Evolutionary conservation across 768 basidiomycete genomes (phyloP).

Genomic region (Termitomyces sp.): DNA sequence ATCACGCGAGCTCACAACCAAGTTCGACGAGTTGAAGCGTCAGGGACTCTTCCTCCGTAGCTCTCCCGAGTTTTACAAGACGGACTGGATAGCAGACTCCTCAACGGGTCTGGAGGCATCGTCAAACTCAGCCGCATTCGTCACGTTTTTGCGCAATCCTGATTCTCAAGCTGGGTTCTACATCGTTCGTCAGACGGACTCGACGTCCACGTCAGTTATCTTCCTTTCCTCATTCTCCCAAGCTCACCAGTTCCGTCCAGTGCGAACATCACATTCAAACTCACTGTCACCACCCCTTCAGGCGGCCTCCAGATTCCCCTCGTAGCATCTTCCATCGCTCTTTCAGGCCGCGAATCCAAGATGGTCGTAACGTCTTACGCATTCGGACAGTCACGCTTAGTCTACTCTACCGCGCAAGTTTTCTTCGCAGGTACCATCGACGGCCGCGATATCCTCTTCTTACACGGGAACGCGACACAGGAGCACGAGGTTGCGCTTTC

Average conservation of each 20-base stretch:
- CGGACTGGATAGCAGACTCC: slow-evolving; percentile 64
- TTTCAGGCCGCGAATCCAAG: slow-evolving; percentile 70
- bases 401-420: slow-evolving; percentile 71
- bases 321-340: slow-evolving; percentile 45
- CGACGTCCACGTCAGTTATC: slow-evolving; percentile 55
- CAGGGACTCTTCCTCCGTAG: slow-evolving; percentile 77
- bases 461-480: slow-evolving; percentile 51
- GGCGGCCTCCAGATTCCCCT: slow-evolving; percentile 47
- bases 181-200: slow-evolving; percentile 61
- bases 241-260: slow-evolving; percentile 21
- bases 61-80: slow-evolving; percentile 76
- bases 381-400: slow-evolving; percentile 55
- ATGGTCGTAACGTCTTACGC: slow-evolving; percentile 67
- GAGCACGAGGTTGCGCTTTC: slow-evolving; percentile 48
- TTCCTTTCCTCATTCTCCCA: not conserved
- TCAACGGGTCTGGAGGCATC: slow-evolving; percentile 38
- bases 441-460: slow-evolving; percentile 55
- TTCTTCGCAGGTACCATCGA: slow-evolving; percentile 63
- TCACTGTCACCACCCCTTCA: slow-evolving; percentile 50
- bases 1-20: slow-evolving; percentile 56
- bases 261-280: slow-evolving; percentile 46
- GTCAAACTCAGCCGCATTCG: slow-evolving; percentile 43
- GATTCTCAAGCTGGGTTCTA: slow-evolving; percentile 65
- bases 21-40: slow-evolving; percentile 74
- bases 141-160: slow-evolving; percentile 63